Conservation (phyloP, 257 asterid species). For the Nicotiana attenuata region DNA sequence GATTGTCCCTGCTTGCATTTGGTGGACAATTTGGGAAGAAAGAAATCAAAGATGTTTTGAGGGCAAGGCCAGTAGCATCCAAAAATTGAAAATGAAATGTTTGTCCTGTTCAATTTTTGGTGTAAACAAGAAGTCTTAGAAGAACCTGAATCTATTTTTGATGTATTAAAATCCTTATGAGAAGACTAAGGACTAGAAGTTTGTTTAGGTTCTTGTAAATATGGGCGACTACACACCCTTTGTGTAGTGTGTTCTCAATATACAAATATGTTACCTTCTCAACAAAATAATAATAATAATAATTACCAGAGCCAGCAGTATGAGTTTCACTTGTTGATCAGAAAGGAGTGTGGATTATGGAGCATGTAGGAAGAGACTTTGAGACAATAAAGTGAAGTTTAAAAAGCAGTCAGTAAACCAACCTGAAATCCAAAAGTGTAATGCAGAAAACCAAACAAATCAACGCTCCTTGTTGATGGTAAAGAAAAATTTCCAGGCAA, state of each 20-base stretch:
- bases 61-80: too few species aligned
- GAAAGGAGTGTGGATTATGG: not conserved
- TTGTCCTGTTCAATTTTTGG: too few species aligned
- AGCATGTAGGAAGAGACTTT: not conserved
- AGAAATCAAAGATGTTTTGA: not conserved
- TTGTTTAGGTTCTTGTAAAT: too few species aligned
- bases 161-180: too few species aligned
- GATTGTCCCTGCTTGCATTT: not conserved
- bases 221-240: too few species aligned
- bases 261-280: too few species aligned
- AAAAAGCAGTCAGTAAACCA: slow-evolving; percentile 20
- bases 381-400: not conserved
- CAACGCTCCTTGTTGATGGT: slow-evolving; percentile 67
- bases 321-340: slow-evolving; percentile 5
- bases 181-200: too few species aligned
- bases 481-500: slow-evolving; percentile 58
- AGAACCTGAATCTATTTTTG: too few species aligned
- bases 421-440: slow-evolving; percentile 94
- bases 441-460: slow-evolving; percentile 77
- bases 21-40: not conserved
- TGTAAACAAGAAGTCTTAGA: too few species aligned
- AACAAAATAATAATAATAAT: too few species aligned
- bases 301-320: not conserved
- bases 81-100: too few species aligned
- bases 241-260: too few species aligned